These are phyloP conservation scores for Mucor plumbeus DNA, from an alignment of 371 early-diverging fungal species.

Conservation along the genomic window DNA sequence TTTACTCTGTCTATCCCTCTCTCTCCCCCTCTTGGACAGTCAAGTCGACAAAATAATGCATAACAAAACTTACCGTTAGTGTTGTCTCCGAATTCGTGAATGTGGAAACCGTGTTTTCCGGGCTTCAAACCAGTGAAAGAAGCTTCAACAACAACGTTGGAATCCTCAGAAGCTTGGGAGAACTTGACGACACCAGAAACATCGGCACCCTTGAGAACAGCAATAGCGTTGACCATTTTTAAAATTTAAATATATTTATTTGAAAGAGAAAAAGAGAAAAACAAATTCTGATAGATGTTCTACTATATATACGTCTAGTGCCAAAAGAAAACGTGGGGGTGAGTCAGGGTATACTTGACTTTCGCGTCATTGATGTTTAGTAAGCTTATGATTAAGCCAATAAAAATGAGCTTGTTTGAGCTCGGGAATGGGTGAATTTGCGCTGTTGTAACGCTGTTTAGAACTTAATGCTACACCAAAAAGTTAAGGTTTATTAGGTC, in stretches of 20 bases:
- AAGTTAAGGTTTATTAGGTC: slow-evolving; percentile 1
- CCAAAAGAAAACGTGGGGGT: not conserved
- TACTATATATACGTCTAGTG: slow-evolving; percentile 8
- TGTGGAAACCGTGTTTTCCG: slow-evolving; percentile 93
- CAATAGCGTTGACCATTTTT: slow-evolving; percentile 79
- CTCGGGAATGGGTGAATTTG: not conserved
- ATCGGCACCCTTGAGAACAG: slow-evolving; percentile 67
- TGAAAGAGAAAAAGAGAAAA: slow-evolving; percentile 21
- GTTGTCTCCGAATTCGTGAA: slow-evolving; percentile 87
- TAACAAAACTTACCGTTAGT: slow-evolving; percentile 65
- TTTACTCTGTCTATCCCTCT: not conserved
- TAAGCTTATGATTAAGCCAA: slow-evolving; percentile 15
- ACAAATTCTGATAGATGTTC: slow-evolving; percentile 5
- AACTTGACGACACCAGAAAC: slow-evolving; percentile 81
- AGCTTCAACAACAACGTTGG: slow-evolving; percentile 66
- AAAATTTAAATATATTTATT: slow-evolving; percentile 7
- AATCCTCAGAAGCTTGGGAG: slow-evolving; percentile 71
- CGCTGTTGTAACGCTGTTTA: not conserved
- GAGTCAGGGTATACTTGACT: slow-evolving; percentile 4
- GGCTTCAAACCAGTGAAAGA: slow-evolving; percentile 72
- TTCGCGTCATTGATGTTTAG: slow-evolving; percentile 31
- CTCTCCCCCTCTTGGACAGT: not conserved
- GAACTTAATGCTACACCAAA: not conserved
- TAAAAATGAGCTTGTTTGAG: not conserved
- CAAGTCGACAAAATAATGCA: not conserved